Percentiles rank a stretch among this genome's conserved stretches.
These are phyloP conservation scores for Mentha longifolia DNA, from an alignment of 257 asterid genomes.

Conservation along the genomic window DNA sequence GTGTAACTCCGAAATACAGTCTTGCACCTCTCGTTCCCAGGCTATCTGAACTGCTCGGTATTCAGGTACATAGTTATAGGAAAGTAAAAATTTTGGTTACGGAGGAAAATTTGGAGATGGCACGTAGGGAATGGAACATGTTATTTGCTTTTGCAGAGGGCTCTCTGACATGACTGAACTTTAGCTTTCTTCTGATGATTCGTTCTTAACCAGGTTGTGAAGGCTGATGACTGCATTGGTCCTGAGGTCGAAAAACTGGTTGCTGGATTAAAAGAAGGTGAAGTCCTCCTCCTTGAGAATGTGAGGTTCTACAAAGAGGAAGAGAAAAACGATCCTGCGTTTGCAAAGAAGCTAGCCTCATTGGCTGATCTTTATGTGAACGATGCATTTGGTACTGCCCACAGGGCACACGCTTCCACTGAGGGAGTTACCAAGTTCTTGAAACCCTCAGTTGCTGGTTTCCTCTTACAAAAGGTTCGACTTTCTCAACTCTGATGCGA, in stretches of 20 bases:
- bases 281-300: constrained; percentile 83
- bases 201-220: constrained; percentile 59
- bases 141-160: neutral
- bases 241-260: constrained; percentile 84
- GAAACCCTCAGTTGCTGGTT: constrained; percentile 93
- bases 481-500: constrained; percentile 12
- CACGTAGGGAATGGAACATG: neutral
- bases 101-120: neutral
- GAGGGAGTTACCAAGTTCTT: constrained; percentile 88
- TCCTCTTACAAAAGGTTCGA: constrained; percentile 80
- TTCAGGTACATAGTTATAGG: constrained; percentile 49
- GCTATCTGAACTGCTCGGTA: constrained; percentile 74
- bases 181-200: constrained; percentile 1
- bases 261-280: constrained; percentile 69
- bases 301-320: constrained; percentile 94
- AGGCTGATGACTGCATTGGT: constrained; percentile 88
- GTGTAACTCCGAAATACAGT: constrained; percentile 51
- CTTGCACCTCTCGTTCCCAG: constrained; percentile 64
- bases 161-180: neutral
- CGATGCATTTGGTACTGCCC: constrained; percentile 95
- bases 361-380: constrained; percentile 83
- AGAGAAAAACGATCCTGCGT: constrained; percentile 89
- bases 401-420: constrained; percentile 93
- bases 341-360: constrained; percentile 86
- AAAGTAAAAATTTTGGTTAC: neutral